These are phyloP conservation scores for Neoboletus brunneissimus DNA, from an alignment of 768 basidiomycete species.

Conservation along the genomic window DNA sequence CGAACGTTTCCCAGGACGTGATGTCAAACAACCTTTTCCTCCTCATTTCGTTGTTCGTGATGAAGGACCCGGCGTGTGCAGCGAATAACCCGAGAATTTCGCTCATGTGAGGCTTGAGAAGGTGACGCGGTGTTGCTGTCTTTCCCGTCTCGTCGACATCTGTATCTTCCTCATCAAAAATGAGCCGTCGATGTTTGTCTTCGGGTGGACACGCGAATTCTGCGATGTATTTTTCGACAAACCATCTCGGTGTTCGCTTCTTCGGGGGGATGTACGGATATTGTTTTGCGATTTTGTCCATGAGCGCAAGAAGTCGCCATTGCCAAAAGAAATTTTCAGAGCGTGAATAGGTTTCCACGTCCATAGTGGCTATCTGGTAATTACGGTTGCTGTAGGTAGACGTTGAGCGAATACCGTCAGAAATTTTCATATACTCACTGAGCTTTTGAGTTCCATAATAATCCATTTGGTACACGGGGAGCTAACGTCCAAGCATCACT, in stretches of 20 bases:
- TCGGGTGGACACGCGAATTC: conserved; percentile 25
- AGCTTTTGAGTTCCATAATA: conserved; percentile 31
- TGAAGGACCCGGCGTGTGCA: conserved; percentile 56
- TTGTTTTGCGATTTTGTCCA: conserved; percentile 42
- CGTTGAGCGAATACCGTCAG: conserved; percentile 4
- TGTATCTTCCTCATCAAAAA: conserved; percentile 34
- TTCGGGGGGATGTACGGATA: conserved; percentile 35
- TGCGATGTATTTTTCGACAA: conserved; percentile 42
- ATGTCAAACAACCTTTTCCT: conserved; percentile 40
- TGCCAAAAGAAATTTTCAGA: conserved; percentile 52
- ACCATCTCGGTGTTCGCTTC: conserved; percentile 48
- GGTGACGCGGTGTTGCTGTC: conserved; percentile 37
- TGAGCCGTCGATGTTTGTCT: conserved; percentile 33
- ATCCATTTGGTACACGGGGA: conserved; percentile 26
- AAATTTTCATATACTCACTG: conserved; percentile 19
- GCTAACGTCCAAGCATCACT: conserved; percentile 21
- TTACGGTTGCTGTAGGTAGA: conserved; percentile 35
- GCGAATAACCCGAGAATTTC: conserved; percentile 53
- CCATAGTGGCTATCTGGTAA: conserved; percentile 47
- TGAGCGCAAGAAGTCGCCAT: conserved; percentile 46
- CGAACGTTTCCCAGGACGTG: conserved; percentile 48
- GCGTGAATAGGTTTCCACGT: conserved; percentile 38
- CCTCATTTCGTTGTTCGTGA: conserved; percentile 43
- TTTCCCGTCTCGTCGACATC: conserved; percentile 30
- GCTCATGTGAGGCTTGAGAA: conserved; percentile 47